Evolutionary conservation across 371 early-diverging fungal genomes (phyloP).

Genomic region (Circinella minor): DNA sequence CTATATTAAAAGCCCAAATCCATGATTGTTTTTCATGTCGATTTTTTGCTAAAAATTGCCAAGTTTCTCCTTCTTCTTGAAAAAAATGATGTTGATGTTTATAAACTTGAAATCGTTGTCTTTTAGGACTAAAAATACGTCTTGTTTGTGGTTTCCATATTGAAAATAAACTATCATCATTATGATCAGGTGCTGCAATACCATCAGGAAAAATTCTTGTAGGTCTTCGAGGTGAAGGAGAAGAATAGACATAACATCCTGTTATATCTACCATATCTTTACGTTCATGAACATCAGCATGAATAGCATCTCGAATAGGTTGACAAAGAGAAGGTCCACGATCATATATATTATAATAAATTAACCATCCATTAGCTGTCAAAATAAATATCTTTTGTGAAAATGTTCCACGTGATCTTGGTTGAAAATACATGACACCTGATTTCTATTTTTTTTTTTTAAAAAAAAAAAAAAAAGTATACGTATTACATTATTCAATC

Average conservation of each 20-base stretch:
- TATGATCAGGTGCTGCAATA: slow-evolving; percentile 49
- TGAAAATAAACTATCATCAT: slow-evolving; percentile 58
- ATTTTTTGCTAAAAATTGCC: slow-evolving; percentile 41
- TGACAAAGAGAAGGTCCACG: slow-evolving; percentile 37
- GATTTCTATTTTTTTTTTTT: slow-evolving; percentile 57
- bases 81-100: slow-evolving; percentile 24
- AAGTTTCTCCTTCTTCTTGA: slow-evolving; percentile 29
- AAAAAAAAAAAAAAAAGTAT: no score
- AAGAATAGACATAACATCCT: slow-evolving; percentile 60
- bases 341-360: slow-evolving; percentile 51
- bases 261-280: slow-evolving; percentile 51
- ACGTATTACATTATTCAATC: neutral
- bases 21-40: slow-evolving; percentile 52
- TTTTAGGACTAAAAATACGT: slow-evolving; percentile 40
- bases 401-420: slow-evolving; percentile 50
- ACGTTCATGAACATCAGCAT: slow-evolving; percentile 37
- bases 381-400: slow-evolving; percentile 55
- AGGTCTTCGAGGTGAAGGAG: slow-evolving; percentile 27
- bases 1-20: slow-evolving; percentile 48
- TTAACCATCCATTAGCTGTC: slow-evolving; percentile 50
- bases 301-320: slow-evolving; percentile 27
- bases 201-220: slow-evolving; percentile 57
- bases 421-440: slow-evolving; percentile 60
- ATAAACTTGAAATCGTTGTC: slow-evolving; percentile 34
- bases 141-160: slow-evolving; percentile 57